Conservation (phyloP, 768 basidiomycete genomes). For the Pisolithus albus region DNA sequence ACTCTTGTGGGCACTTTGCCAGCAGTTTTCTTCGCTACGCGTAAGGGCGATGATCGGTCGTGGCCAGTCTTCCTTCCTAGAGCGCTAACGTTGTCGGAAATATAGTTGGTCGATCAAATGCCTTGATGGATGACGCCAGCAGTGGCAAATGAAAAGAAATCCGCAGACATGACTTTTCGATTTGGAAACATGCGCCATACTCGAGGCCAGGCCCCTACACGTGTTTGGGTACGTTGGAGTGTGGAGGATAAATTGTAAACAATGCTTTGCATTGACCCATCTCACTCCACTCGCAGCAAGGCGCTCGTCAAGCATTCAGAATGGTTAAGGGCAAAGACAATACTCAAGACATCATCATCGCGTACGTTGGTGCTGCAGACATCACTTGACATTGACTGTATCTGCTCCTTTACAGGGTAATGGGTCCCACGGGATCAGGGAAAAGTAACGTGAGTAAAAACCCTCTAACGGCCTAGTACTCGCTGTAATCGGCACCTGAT, state of each 20-base stretch:
- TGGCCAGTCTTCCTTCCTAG: too few species aligned
- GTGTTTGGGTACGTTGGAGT: neutral
- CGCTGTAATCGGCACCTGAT: neutral
- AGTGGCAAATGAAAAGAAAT: too few species aligned
- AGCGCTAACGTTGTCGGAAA: too few species aligned
- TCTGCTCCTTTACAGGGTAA: neutral
- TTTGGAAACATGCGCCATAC: neutral
- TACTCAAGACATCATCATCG: neutral
- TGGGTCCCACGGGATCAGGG: constrained; percentile 8
- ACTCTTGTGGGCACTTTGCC: too few species aligned
- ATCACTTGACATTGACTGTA: neutral
- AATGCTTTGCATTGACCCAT: neutral
- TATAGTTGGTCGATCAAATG: too few species aligned
- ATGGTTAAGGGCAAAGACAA: neutral
- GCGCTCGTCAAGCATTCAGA: neutral
- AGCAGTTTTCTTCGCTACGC: too few species aligned
- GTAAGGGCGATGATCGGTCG: too few species aligned
- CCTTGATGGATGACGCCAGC: too few species aligned
- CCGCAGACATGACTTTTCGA: too few species aligned
- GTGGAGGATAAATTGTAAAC: neutral
- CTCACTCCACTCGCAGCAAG: neutral
- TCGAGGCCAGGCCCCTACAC: neutral
- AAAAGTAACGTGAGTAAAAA: neutral
- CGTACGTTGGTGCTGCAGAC: neutral
- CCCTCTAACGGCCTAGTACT: neutral